phyloP scores from a whole-genome alignment of 495 filamentous ascomycete genomes.

The Aspergillus hancockii region DNA sequence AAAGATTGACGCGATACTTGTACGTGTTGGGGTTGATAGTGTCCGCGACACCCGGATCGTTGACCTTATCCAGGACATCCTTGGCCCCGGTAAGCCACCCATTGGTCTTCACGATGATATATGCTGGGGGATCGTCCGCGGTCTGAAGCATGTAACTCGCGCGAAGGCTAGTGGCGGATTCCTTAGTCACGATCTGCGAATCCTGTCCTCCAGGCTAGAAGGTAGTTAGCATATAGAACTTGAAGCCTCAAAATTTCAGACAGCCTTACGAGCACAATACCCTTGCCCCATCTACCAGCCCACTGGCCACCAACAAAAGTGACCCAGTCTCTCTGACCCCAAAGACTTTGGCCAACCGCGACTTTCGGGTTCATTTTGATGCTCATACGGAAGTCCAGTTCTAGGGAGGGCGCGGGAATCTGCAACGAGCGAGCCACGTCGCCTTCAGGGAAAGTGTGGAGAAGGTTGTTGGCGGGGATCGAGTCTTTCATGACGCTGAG shows the following conservation, averaged over 20 bases:
- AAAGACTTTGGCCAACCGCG: constrained; percentile 51
- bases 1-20: constrained; percentile 57
- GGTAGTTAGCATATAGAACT: constrained; percentile 1
- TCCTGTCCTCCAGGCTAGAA: constrained; percentile 60
- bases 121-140: constrained; percentile 59
- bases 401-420: constrained; percentile 55
- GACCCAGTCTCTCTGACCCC: constrained; percentile 60
- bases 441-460: constrained; percentile 57
- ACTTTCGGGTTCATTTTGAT: constrained; percentile 61
- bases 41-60: constrained; percentile 49
- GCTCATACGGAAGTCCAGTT: constrained; percentile 64
- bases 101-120: constrained; percentile 56
- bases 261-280: constrained; percentile 55
- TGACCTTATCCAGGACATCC: constrained; percentile 59
- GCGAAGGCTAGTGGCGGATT: constrained; percentile 53
- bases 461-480: constrained; percentile 58
- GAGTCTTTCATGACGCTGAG: constrained; percentile 59
- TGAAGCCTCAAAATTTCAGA: not conserved
- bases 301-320: constrained; percentile 59
- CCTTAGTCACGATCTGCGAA: constrained; percentile 57
- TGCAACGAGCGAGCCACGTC: constrained; percentile 53
- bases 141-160: constrained; percentile 59
- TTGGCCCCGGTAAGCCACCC: constrained; percentile 60
- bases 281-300: constrained; percentile 62
- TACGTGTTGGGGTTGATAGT: constrained; percentile 58